These are phyloP conservation scores for Pseudodiploospora longispora DNA, from an alignment of 2,329 filamentous ascomycete genomes.

Conservation along the genomic window DNA sequence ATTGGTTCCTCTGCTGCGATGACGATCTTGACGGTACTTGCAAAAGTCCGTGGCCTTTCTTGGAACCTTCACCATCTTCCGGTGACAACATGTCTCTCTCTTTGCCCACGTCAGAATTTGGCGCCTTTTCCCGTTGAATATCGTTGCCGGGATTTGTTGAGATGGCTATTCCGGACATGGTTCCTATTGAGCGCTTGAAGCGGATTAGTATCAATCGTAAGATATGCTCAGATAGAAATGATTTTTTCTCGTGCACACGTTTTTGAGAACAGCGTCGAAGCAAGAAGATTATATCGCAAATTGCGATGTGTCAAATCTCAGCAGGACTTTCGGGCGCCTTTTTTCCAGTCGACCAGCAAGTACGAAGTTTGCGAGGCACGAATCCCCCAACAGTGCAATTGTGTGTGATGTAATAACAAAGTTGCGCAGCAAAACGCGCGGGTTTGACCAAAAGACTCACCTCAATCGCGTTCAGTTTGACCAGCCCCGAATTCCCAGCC, in stretches of 20 bases:
- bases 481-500: too few species aligned
- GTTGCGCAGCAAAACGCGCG: slow-evolving; percentile 7
- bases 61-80: slow-evolving; percentile 34
- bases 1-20: slow-evolving; percentile 49
- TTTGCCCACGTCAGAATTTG: slow-evolving; percentile 32
- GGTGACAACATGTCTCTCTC: slow-evolving; percentile 33
- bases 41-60: slow-evolving; percentile 45
- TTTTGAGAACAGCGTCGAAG: too few species aligned
- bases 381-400: not conserved
- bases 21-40: slow-evolving; percentile 56
- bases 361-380: too few species aligned
- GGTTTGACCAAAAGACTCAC: slow-evolving; percentile 5
- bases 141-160: slow-evolving; percentile 19
- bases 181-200: slow-evolving; percentile 8
- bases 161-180: slow-evolving; percentile 25
- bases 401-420: slow-evolving; percentile 1
- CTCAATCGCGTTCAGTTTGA: not conserved
- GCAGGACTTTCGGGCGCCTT: too few species aligned
- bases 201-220: not conserved
- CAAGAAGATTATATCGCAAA: too few species aligned
- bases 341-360: too few species aligned
- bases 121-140: slow-evolving; percentile 26
- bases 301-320: too few species aligned
- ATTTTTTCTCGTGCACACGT: too few species aligned
- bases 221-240: too few species aligned